Evolutionary conservation across 257 asterid species (phyloP), one percentile per base, ranked within the genome.

Genomic region (Solanum lycopersicoides): DNA sequence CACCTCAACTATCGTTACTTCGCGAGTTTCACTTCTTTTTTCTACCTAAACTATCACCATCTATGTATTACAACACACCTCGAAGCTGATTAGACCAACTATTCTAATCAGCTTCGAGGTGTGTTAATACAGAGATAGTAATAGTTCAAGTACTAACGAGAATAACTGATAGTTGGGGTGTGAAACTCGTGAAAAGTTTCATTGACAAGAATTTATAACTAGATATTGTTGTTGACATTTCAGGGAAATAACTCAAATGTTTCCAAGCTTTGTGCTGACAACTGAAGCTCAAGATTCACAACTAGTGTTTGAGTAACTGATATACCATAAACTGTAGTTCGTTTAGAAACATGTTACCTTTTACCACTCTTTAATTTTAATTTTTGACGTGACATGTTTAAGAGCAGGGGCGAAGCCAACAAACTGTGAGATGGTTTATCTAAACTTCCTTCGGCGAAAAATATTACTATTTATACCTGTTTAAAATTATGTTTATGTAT

Each of bases 221-320:
- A 83, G n/a, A 42, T 60, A 8, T 83, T 50, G 37, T 32, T 82
- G 87, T 23, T 50, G 84, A 12, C 15, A 25, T 25, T 47, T 7
- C 97, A 94, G 98, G 93, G 98, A 94, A 89, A 88, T 94, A 44
- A 95, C 99, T 44, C 88, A 94, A 59, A 93, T 95, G 34, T 96
- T 95, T 91, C 98, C 99, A 63, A 88, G 93, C 92, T 96, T 96
- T 76, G 92, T 94, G 86, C 91, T 95, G 95, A 92, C 87, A 84
- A 94, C 94, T 28, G 88, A 87, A 89, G 99, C 94, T 85, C 87
- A 86, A 9, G 99, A 96, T 86, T 93, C 98, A 12, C 95, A 95
- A 16, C 91, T 96, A 73, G 86, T 90, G 82, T 91, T 90, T 92
- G 91, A 93, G 82, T 60, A 84, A 79, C 66, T 47, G 66, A 60